phyloP scores from a whole-genome alignment of 371 early-diverging fungal genomes.

The Capillidium heterosporum region DNA sequence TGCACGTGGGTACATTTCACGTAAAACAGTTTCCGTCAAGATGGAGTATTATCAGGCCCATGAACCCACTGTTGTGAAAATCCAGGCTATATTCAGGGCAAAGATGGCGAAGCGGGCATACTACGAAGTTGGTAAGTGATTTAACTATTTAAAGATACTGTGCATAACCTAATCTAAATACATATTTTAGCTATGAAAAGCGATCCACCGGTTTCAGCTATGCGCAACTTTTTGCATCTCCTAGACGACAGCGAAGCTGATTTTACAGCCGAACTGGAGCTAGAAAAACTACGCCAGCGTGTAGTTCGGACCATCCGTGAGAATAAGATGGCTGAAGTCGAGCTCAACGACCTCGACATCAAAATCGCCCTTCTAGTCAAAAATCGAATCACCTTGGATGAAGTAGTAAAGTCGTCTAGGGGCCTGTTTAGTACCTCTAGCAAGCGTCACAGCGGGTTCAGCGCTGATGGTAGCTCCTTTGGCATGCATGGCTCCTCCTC shows the following conservation, averaged over 20 bases:
- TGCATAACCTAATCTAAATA: neutral
- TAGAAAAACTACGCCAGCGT: constrained; percentile 69
- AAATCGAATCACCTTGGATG: constrained; percentile 89
- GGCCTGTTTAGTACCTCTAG: constrained; percentile 7
- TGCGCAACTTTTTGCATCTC: constrained; percentile 75
- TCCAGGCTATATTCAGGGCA: constrained; percentile 69
- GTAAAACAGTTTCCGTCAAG: constrained; percentile 16
- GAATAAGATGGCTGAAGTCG: constrained; percentile 62
- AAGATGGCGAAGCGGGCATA: constrained; percentile 66
- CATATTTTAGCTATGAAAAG: constrained; percentile 31
- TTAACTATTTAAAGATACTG: neutral
- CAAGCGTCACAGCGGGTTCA: neutral
- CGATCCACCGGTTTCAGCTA: constrained; percentile 56
- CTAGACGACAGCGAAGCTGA: constrained; percentile 82
- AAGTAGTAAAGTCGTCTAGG: constrained; percentile 50
- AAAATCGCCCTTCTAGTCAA: constrained; percentile 93
- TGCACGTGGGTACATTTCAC: constrained; percentile 7
- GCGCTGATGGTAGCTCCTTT: constrained; percentile 19
- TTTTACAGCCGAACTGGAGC: constrained; percentile 75
- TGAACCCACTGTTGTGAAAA: constrained; percentile 52
- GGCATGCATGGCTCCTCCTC: constrained; percentile 15
- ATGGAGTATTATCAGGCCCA: constrained; percentile 47
- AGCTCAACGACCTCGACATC: constrained; percentile 78
- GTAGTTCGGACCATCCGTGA: constrained; percentile 80
- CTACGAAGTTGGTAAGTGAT: constrained; percentile 43